Conservation (phyloP, 1,284 basidiomycete species). For the Kwoniella shivajii region DNA sequence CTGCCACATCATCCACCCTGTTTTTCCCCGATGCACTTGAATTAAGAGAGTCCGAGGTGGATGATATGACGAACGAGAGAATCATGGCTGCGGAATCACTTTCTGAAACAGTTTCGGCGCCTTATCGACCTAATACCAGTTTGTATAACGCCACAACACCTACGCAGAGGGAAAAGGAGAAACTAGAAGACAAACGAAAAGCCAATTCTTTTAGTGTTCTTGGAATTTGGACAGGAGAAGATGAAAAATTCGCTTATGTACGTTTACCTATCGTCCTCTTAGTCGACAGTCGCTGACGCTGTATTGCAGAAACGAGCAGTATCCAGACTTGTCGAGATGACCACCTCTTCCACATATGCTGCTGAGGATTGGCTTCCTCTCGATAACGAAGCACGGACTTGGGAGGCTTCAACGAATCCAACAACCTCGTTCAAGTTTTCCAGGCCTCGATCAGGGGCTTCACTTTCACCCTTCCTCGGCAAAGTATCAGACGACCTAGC, state of each 20-base stretch:
- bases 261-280: conserved; percentile 14
- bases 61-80: conserved; percentile 50
- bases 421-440: not conserved
- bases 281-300: not conserved
- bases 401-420: conserved; percentile 46
- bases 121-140: conserved; percentile 65
- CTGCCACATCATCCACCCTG: conserved; percentile 59
- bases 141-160: conserved; percentile 57
- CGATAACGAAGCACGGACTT: conserved; percentile 40
- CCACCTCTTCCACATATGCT: conserved; percentile 58
- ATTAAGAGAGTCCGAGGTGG: conserved; percentile 17
- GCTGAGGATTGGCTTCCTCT: conserved; percentile 52
- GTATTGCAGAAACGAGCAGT: conserved; percentile 60
- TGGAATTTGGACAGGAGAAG: conserved; percentile 69
- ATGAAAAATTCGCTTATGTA: conserved; percentile 70
- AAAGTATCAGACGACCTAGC: conserved; percentile 6
- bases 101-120: conserved; percentile 61
- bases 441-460: not conserved
- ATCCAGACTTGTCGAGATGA: conserved; percentile 69
- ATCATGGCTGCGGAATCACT: conserved; percentile 66
- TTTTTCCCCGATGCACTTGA: conserved; percentile 64
- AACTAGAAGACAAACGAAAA: conserved; percentile 30
- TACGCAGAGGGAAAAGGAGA: conserved; percentile 28
- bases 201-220: conserved; percentile 57
- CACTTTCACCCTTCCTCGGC: not conserved